Evolutionary conservation across 495 filamentous ascomycete genomes (phyloP).

Genomic region (Wilcoxina mikolae): DNA sequence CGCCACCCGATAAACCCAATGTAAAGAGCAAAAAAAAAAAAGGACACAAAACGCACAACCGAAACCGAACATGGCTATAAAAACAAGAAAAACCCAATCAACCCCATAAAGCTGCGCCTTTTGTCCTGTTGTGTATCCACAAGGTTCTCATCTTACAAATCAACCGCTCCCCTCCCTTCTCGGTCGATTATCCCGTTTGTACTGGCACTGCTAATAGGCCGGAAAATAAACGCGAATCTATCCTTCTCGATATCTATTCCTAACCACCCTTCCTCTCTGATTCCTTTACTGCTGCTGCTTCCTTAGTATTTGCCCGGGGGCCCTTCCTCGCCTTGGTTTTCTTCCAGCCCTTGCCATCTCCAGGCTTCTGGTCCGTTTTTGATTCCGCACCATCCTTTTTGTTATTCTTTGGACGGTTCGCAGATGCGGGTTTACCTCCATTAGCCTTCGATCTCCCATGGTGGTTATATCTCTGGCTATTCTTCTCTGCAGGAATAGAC

Average conservation of each 20-base stretch:
- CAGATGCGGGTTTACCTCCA: constrained; percentile 6
- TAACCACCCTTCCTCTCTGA: constrained; percentile 8
- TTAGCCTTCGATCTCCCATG: constrained; percentile 15
- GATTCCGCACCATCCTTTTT: neutral
- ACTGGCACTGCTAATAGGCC: constrained; percentile 9
- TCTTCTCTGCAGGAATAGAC: constrained; percentile 1
- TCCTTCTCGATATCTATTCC: neutral
- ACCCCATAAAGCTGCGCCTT: no score
- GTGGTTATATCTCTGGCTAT: constrained; percentile 6
- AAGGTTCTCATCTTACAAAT: no score
- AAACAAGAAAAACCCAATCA: no score
- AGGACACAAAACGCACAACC: no score
- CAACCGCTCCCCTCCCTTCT: no score
- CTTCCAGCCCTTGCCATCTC: neutral
- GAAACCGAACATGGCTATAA: no score
- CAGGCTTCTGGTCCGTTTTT: neutral
- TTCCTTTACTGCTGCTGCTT: constrained; percentile 2
- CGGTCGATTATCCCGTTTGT: no score
- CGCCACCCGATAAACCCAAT: no score
- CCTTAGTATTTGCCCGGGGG: neutral
- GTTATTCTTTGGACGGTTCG: constrained; percentile 2
- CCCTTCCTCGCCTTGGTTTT: neutral
- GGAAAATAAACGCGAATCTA: constrained; percentile 4
- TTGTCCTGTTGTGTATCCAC: no score
- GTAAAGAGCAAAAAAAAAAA: no score